Percentiles rank a stretch among this genome's conserved stretches.
Conservation (phyloP, 176 grass and related monocot genomes). For the Zoysia japonica region DNA sequence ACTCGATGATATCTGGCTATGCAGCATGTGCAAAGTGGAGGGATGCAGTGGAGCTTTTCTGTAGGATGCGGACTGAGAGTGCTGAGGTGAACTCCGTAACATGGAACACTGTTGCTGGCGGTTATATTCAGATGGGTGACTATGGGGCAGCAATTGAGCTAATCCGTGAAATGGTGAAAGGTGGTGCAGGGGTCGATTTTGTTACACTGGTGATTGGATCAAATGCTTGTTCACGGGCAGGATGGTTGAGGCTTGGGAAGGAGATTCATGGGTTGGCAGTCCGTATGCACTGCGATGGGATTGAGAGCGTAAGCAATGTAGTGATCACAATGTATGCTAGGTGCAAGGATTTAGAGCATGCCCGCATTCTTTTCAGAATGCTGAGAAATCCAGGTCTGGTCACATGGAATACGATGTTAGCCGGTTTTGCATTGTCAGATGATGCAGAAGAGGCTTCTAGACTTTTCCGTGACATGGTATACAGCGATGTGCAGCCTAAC, state of each 20-base stretch:
- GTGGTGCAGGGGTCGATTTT: conserved; percentile 41
- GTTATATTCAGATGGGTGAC: conserved; percentile 45
- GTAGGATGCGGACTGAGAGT: conserved; percentile 28
- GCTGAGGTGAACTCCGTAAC: conserved; percentile 49
- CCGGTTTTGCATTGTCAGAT: conserved; percentile 48
- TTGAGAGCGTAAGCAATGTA: conserved; percentile 51
- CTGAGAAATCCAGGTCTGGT: conserved; percentile 39
- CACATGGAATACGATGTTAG: conserved; percentile 71
- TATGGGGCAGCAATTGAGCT: conserved; percentile 37
- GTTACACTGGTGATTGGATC: conserved; percentile 58
- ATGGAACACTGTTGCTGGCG: conserved; percentile 56
- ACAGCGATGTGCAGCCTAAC: conserved; percentile 51
- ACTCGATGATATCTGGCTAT: conserved; percentile 44
- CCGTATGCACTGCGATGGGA: conserved; percentile 26
- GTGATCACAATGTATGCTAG: conserved; percentile 71
- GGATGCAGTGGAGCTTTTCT: conserved; percentile 34
- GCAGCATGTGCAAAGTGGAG: neutral
- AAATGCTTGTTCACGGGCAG: conserved; percentile 53
- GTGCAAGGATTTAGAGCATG: conserved; percentile 48
- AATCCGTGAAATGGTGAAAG: conserved; percentile 43
- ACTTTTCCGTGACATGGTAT: conserved; percentile 55
- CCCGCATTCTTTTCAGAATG: conserved; percentile 46
- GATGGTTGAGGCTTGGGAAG: conserved; percentile 51
- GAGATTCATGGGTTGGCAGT: conserved; percentile 60
- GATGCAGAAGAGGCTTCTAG: conserved; percentile 53